Conservation (phyloP, 75 land plant species). For the Chamaecyparis obtusa region DNA sequence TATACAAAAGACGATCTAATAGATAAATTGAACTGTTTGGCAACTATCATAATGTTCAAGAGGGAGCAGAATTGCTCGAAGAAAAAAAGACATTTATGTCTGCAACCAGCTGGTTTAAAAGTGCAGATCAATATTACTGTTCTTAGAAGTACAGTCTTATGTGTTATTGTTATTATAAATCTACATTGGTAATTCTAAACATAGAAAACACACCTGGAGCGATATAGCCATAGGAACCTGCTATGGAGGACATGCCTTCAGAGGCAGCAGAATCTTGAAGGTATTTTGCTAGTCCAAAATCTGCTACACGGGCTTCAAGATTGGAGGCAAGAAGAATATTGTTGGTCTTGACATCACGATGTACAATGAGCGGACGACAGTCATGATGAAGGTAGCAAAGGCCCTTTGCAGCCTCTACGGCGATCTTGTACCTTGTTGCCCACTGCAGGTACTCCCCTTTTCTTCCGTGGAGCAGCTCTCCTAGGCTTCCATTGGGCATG, state of each 20-base stretch:
- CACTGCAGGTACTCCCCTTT: constrained; percentile 45
- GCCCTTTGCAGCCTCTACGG: constrained; percentile 80
- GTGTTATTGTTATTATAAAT: too few relatives aligned
- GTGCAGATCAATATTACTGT: too few relatives aligned
- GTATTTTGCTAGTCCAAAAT: constrained; percentile 82
- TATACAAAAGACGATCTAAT: too few relatives aligned
- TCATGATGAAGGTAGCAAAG: constrained; percentile 85
- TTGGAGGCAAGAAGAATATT: constrained; percentile 71
- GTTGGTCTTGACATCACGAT: constrained; percentile 87
- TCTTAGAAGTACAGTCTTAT: too few relatives aligned
- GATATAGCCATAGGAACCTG: constrained; percentile 90
- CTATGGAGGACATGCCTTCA: constrained; percentile 88
- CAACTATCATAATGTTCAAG: too few relatives aligned
- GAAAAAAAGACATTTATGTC: too few relatives aligned
- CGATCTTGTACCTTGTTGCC: constrained; percentile 61
- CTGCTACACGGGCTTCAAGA: constrained; percentile 74
- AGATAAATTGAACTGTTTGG: too few relatives aligned
- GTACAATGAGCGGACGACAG: constrained; percentile 64
- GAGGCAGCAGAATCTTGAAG: constrained; percentile 42
- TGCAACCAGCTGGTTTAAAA: too few relatives aligned
- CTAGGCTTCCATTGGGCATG: constrained; percentile 93
- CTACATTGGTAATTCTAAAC: too few relatives aligned
- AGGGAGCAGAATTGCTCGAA: too few relatives aligned
- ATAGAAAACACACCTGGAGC: constrained; percentile 62
- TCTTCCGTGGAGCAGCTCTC: constrained; percentile 69